Percentiles rank a stretch among this genome's conserved stretches.
Evolutionary conservation across 83 land plant species (phyloP).

Genomic region (Picea abies): DNA sequence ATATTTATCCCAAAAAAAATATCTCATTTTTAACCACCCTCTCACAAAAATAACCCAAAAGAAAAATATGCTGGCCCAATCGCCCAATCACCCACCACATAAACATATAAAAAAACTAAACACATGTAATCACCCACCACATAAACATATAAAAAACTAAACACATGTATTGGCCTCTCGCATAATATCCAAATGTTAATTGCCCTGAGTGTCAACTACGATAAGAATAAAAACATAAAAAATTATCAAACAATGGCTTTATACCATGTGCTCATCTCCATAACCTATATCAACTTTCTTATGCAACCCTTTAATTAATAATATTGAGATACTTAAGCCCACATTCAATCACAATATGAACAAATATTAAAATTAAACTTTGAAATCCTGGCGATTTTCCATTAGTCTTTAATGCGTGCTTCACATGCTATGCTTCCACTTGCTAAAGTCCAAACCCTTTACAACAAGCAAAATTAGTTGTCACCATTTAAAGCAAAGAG

Average conservation of each 20-base stretch:
- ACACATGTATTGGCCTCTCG: neutral
- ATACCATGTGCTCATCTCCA: too few relatives aligned
- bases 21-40: too few relatives aligned
- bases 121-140: too few relatives aligned
- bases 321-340: neutral
- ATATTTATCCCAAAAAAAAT: too few relatives aligned
- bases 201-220: too few relatives aligned
- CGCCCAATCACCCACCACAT: too few relatives aligned
- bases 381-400: neutral
- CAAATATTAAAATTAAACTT: neutral
- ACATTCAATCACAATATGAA: neutral
- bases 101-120: too few relatives aligned
- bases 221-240: neutral
- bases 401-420: neutral
- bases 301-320: neutral
- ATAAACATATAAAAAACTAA: neutral
- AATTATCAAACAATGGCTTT: neutral
- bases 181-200: neutral
- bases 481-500: neutral
- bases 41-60: too few relatives aligned
- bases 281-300: too few relatives aligned
- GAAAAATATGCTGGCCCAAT: too few relatives aligned
- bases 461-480: constrained; percentile 14
- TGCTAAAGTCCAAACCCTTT: constrained; percentile 11
- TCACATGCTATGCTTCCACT: constrained; percentile 11